phyloP scores from a whole-genome alignment of 345 rosid species.

The Pistacia integerrima region DNA sequence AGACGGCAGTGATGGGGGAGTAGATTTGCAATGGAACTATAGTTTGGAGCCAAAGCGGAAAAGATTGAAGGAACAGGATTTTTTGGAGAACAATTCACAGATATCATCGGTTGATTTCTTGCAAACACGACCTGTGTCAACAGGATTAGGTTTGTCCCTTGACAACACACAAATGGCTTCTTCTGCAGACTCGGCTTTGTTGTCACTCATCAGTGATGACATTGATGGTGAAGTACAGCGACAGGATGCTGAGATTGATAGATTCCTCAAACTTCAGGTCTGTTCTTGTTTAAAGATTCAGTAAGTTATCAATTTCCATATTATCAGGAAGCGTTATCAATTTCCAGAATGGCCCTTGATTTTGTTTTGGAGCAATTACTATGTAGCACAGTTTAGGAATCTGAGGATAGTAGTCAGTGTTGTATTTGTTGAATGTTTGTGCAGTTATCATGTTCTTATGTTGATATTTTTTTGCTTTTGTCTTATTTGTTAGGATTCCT shows the following conservation, averaged over 20 bases:
- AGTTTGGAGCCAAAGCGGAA: slow-evolving; percentile 60
- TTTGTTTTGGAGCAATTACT: not conserved
- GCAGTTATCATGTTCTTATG: slow-evolving; percentile 1
- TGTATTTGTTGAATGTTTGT: not conserved
- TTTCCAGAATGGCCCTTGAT: not conserved
- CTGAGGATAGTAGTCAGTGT: not conserved
- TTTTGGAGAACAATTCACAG: slow-evolving; percentile 72
- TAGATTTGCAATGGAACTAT: slow-evolving; percentile 61
- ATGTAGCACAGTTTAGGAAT: not conserved
- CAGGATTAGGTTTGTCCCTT: slow-evolving; percentile 83
- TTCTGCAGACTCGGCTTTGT: slow-evolving; percentile 61
- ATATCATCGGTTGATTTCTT: slow-evolving; percentile 73
- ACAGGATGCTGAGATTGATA: slow-evolving; percentile 72
- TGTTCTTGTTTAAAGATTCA: slow-evolving; percentile 19
- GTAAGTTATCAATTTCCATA: not conserved
- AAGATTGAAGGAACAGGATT: slow-evolving; percentile 68
- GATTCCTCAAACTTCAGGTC: slow-evolving; percentile 82
- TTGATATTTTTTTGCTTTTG: not conserved
- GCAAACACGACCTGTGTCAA: slow-evolving; percentile 69
- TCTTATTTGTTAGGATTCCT: not conserved
- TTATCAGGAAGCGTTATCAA: not conserved
- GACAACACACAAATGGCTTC: slow-evolving; percentile 62
- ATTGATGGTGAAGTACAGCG: slow-evolving; percentile 62
- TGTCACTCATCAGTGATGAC: slow-evolving; percentile 62
- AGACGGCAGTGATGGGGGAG: slow-evolving; percentile 54